Evolutionary conservation across 202 grass and related monocot species (phyloP).

Genomic region (Schoenoplectus triqueter): DNA sequence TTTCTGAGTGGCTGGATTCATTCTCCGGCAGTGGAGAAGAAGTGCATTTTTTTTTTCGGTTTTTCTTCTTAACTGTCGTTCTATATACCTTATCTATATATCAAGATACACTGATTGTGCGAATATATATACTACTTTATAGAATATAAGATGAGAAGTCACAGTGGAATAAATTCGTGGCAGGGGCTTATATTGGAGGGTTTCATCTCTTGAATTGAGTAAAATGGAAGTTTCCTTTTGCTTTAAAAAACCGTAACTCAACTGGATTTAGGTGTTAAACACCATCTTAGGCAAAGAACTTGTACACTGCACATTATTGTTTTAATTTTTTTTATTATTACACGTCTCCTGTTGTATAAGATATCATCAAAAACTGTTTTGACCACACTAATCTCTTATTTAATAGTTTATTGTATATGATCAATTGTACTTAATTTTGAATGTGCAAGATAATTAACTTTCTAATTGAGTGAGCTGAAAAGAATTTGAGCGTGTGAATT

Average conservation of each 20-base stretch:
- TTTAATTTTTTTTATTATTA: background rate
- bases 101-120: background rate
- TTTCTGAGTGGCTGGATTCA: conserved; percentile 6
- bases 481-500: background rate
- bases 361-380: too few relatives aligned
- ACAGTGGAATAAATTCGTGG: conserved; percentile 26
- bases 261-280: background rate
- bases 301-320: background rate
- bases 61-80: conserved; percentile 2
- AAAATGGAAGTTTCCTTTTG: conserved; percentile 28
- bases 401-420: background rate
- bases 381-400: background rate
- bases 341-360: background rate
- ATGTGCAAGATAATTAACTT: background rate
- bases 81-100: background rate
- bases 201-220: background rate
- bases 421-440: background rate
- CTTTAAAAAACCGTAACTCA: conserved; percentile 22
- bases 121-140: conserved; percentile 6
- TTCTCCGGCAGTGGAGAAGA: background rate
- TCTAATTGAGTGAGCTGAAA: too few relatives aligned
- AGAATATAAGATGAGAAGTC: conserved; percentile 16
- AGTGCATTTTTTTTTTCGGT: background rate
- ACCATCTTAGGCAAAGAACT: background rate
- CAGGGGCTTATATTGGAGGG: background rate